A percentile compares a stretch with the other conserved stretches of the same genome.
Conservation (phyloP, 352 stramenopile species). For the Pythium rishiriense region DNA sequence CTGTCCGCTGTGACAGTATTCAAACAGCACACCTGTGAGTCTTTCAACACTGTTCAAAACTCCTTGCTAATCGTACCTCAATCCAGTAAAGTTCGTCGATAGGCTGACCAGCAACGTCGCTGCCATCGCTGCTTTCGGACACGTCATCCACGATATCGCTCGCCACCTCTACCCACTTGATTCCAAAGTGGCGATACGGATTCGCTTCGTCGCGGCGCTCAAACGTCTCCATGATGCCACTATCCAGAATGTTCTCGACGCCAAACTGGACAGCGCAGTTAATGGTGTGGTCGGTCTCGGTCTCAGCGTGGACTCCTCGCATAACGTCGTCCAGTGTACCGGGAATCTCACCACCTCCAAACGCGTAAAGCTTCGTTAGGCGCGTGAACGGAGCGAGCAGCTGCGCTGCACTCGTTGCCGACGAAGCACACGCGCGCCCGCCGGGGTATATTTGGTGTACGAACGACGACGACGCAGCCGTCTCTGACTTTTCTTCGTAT, state of each 20-base stretch:
- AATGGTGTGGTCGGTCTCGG: constrained; percentile 34
- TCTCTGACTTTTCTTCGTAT: constrained; percentile 45
- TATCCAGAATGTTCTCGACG: constrained; percentile 35
- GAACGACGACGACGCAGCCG: constrained; percentile 4
- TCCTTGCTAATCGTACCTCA: constrained; percentile 24
- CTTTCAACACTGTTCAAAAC: neutral
- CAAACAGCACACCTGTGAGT: neutral
- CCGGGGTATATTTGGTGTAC: constrained; percentile 18
- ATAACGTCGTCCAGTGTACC: constrained; percentile 56
- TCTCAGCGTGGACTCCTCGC: constrained; percentile 50
- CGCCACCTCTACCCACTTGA: constrained; percentile 60
- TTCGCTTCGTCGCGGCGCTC: constrained; percentile 29
- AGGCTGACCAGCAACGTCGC: constrained; percentile 12
- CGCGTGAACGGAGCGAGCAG: constrained; percentile 16
- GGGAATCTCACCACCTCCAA: constrained; percentile 44
- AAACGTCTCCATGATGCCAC: constrained; percentile 52
- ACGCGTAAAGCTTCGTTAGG: constrained; percentile 52
- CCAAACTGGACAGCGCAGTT: constrained; percentile 59
- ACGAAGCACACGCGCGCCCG: constrained; percentile 3
- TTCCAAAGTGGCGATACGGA: constrained; percentile 54
- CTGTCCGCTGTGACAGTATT: constrained; percentile 30
- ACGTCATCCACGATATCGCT: neutral
- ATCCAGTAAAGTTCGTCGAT: constrained; percentile 64
- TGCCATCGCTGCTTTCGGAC: constrained; percentile 22
- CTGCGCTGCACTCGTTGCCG: neutral